Base-by-base conservation (phyloP, 768 basidiomycete genomes). In the Pholiota microspora region DNA sequence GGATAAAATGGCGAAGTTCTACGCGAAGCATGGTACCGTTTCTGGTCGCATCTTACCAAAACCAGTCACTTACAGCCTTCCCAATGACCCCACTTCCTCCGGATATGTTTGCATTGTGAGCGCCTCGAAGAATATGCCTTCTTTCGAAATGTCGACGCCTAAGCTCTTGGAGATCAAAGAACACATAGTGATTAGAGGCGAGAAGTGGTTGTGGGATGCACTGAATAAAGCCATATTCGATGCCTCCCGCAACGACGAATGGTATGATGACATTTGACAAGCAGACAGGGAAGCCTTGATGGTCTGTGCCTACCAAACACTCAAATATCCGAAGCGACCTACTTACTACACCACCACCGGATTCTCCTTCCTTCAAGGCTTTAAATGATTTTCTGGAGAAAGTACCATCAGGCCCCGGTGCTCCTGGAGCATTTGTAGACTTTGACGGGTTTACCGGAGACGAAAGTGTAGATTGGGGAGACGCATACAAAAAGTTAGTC, bases 181-280 rank as follows among this genome's bases (percentile, higher is more conserved):
- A 5, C 18, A 24, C n/a, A 24, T 50, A 23, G 36, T 15, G 15
- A 16, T 16, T 23, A 15, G 16, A 25, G 35, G 35, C 23, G 12
- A 38, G 28, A 18, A 50, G 24, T 49, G 49, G 49, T n/a, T 49
- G 0, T 49, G 49, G 49, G 49, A 49, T 24, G 35, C 24, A 6
- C 18, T 49, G 31, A 36, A 49, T 23, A 27, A 49, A 24, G 2
- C 8, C 9, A 24, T 49, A 8, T 24, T n/a, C 10, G 24, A 36
- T n/a, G n/a, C n/a, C n/a, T n/a, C n/a, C n/a, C n/a, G n/a, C n/a
- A n/a, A n/a, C 35, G 21, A 21, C 18, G 34, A 35, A 9, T 35
- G 32, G 9, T 49, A 25, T 6, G 49, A n/a, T 21, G 13, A 5
- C 13, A 3, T 40, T 21, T 2, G 4, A 4, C 3, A 12, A 34